These are phyloP conservation scores for Fusarium sp. DNA, from an alignment of 2,329 filamentous ascomycete genomes.

Conservation along the genomic window DNA sequence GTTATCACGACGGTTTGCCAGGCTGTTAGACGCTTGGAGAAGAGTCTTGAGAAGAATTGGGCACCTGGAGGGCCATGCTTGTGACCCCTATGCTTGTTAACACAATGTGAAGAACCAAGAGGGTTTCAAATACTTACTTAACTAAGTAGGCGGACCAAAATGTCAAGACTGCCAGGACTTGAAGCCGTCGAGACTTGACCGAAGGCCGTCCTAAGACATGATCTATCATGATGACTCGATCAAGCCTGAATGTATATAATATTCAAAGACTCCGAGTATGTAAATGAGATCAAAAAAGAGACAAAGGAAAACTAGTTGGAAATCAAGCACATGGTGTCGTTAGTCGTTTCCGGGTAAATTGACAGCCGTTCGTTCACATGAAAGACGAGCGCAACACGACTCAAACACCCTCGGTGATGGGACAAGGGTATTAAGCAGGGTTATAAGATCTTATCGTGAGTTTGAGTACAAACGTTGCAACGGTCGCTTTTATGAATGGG, in stretches of 20 bases:
- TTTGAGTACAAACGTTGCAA: constrained; percentile 6
- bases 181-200: constrained; percentile 88
- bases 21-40: constrained; percentile 78
- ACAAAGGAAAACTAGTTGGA: constrained; percentile 25
- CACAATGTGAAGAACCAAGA: neutral
- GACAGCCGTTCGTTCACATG: constrained; percentile 43
- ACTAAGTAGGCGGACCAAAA: constrained; percentile 92
- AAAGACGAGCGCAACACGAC: constrained; percentile 28
- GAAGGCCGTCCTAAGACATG: constrained; percentile 93
- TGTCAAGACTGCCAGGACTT: constrained; percentile 88
- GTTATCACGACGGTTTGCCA: constrained; percentile 93
- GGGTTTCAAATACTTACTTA: constrained; percentile 62
- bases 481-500: neutral
- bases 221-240: constrained; percentile 69
- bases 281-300: constrained; percentile 1
- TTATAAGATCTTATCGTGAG: constrained; percentile 12
- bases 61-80: constrained; percentile 87
- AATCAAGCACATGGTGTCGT: constrained; percentile 33
- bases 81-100: constrained; percentile 71
- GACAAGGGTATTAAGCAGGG: constrained; percentile 15
- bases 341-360: constrained; percentile 17
- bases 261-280: neutral
- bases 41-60: constrained; percentile 75
- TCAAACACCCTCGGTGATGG: constrained; percentile 30
- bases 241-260: neutral